These are phyloP conservation scores for Lipomyces sp. DNA, from an alignment of 805 yeast species.

Conservation along the genomic window DNA sequence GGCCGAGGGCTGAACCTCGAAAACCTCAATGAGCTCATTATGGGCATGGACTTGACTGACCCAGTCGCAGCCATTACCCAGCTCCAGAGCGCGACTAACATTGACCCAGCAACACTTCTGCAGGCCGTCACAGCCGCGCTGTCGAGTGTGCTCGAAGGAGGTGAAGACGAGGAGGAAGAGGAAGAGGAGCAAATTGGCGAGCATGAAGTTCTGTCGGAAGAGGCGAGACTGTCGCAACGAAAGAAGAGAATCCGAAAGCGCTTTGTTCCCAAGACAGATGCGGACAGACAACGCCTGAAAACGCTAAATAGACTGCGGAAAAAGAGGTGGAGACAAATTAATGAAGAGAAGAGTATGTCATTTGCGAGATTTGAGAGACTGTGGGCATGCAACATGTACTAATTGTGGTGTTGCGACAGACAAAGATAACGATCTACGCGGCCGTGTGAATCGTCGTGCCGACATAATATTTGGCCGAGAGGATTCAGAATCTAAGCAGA, in stretches of 20 bases:
- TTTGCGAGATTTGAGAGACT: too few relatives aligned
- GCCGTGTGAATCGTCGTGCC: conserved; percentile 74
- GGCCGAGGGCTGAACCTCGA: conserved; percentile 8
- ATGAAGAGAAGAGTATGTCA: conserved; percentile 55
- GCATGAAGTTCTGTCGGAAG: not conserved
- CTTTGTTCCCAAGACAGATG: conserved; percentile 30
- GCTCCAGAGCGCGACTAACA: conserved; percentile 24
- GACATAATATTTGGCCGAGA: conserved; percentile 58
- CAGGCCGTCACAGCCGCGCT: conserved; percentile 27
- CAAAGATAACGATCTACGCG: conserved; percentile 81
- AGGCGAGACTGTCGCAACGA: not conserved
- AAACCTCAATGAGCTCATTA: conserved; percentile 16
- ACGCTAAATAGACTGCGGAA: conserved; percentile 72
- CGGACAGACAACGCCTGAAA: conserved; percentile 55
- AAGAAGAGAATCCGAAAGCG: conserved; percentile 2
- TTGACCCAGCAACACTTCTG: conserved; percentile 23
- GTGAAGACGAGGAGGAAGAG: conserved; percentile 14
- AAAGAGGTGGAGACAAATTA: conserved; percentile 78
- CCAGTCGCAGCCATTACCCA: conserved; percentile 24
- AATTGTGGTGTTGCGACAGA: conserved; percentile 33
- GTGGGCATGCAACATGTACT: too few relatives aligned
- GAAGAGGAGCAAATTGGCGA: conserved; percentile 5
- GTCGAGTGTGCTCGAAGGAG: conserved; percentile 12
- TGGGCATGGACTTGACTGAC: conserved; percentile 26
- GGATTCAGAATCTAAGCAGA: conserved; percentile 49